Evolutionary conservation across 441 rosid genomes (phyloP).

Genomic region (Corymbia citriodora): DNA sequence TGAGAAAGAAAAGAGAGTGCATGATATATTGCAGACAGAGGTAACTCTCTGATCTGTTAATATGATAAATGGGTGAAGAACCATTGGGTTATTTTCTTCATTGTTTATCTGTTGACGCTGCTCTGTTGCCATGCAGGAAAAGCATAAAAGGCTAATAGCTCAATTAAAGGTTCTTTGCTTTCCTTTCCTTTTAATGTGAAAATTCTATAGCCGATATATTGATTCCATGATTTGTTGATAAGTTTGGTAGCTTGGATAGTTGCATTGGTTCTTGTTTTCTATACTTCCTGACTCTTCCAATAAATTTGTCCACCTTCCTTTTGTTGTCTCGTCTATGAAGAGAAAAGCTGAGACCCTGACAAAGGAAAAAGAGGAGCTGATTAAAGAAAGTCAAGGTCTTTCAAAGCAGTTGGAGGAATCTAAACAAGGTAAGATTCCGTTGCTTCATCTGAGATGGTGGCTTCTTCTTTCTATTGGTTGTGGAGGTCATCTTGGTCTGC

Average conservation of each 20-base stretch:
- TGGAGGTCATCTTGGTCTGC: constrained; percentile 4
- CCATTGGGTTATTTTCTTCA: not conserved
- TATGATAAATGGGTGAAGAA: not conserved
- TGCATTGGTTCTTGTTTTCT: not conserved
- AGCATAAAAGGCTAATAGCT: constrained; percentile 33
- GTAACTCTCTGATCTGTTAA: constrained; percentile 21
- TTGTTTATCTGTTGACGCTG: not conserved
- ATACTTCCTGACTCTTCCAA: not conserved
- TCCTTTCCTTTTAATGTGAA: not conserved
- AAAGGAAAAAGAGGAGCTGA: constrained; percentile 75
- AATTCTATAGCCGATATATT: not conserved
- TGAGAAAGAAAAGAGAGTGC: constrained; percentile 63
- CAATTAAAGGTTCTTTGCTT: constrained; percentile 43
- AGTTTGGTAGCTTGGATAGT: not conserved
- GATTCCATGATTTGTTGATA: not conserved
- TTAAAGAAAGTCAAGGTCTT: constrained; percentile 67
- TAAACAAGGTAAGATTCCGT: constrained; percentile 57
- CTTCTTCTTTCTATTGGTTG: constrained; percentile 4
- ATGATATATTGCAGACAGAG: constrained; percentile 59
- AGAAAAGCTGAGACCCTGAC: constrained; percentile 32
- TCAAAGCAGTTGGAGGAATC: constrained; percentile 82
- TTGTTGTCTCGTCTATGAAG: constrained; percentile 15
- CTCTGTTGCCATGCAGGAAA: constrained; percentile 46
- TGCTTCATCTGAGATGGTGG: not conserved
- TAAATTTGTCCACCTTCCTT: not conserved